These are phyloP conservation scores for Phytopythium kandeliae DNA, from an alignment of 352 stramenopile genomes.

Conservation along the genomic window DNA sequence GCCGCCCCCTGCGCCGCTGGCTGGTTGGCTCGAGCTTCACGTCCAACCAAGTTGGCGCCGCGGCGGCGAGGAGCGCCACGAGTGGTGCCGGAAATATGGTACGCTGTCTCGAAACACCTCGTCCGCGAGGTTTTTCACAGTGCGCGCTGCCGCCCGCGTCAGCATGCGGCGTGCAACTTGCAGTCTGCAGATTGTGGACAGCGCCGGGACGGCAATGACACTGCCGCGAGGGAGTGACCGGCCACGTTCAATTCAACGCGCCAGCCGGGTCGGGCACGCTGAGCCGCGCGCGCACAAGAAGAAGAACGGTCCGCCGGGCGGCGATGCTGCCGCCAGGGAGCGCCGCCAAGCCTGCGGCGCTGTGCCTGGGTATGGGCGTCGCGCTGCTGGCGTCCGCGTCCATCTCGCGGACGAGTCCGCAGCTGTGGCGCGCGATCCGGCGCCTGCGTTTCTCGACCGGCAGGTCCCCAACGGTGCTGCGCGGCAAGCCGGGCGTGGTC, in stretches of 20 bases:
- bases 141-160: too few relatives aligned
- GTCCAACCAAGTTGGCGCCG: constrained; percentile 11
- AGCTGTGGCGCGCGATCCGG: constrained; percentile 44
- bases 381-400: constrained; percentile 66
- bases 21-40: constrained; percentile 7
- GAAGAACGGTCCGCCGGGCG: too few relatives aligned
- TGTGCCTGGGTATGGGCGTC: constrained; percentile 68
- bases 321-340: constrained; percentile 13
- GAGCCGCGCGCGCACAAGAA: too few relatives aligned
- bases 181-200: background rate
- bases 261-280: background rate
- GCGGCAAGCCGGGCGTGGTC: constrained; percentile 12
- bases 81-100: background rate
- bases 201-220: background rate
- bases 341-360: constrained; percentile 23
- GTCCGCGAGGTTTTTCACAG: background rate
- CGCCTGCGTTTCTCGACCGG: constrained; percentile 17
- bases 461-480: constrained; percentile 10
- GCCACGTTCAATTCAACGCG: background rate
- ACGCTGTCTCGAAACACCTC: background rate
- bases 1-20: too few relatives aligned
- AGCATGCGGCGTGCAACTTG: background rate
- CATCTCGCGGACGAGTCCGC: constrained; percentile 38
- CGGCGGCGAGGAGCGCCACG: background rate
- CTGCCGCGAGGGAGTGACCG: background rate